Evolutionary conservation across 768 basidiomycete genomes (phyloP), one percentile per base, ranked within the genome.

Genomic region (Candolleomyces efflorescens): DNA sequence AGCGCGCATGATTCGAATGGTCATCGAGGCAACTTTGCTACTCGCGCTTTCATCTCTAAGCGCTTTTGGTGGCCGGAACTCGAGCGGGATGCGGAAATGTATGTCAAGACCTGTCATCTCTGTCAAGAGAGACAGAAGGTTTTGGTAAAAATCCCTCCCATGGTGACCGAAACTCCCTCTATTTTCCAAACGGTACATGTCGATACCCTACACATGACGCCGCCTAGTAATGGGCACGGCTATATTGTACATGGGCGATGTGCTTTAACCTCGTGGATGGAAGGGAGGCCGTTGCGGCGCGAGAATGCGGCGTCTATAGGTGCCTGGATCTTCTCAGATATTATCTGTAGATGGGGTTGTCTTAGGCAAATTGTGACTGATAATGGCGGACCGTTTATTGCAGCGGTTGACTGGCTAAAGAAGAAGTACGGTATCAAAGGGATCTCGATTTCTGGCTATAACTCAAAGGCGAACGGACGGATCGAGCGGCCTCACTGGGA

Each of bases 381-480:
- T 56, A 63, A 63, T 36, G 69, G 75, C 0, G 57, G 65, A 0
- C 65, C 66, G 0, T 68, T 72, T 13, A 32, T 72, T 5, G 59
- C 63, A 36, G 64, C 66, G 1, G 61, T 54, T 1, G 52, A 64
- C 36, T 60, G 54, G 3, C 47, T 69, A 0, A 46, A 38, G 0
- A 17, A 68, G 10, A 64, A 65, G 32, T 68, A 67, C 2, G 52
- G 73, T 17, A 71, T 78, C 18, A 46, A 54, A 1, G 72, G 77
- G 41, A 77, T 79, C 9, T 41, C 59, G 0, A 80, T 80, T 10
- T 74, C 69, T 10, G 62, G 67, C 0, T 80, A 79, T 61, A 79
- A 78, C 55, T 77, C 73, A 0, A 61, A 63, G 0, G 73, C 73
- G 0, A 75, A 78, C 12, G 70, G 77, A 0, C 58, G 70, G 0